A percentile compares a stretch with the other conserved stretches of the same genome.
These are phyloP conservation scores for Rhodocollybia butyracea DNA, from an alignment of 768 basidiomycete genomes.

Conservation along the genomic window DNA sequence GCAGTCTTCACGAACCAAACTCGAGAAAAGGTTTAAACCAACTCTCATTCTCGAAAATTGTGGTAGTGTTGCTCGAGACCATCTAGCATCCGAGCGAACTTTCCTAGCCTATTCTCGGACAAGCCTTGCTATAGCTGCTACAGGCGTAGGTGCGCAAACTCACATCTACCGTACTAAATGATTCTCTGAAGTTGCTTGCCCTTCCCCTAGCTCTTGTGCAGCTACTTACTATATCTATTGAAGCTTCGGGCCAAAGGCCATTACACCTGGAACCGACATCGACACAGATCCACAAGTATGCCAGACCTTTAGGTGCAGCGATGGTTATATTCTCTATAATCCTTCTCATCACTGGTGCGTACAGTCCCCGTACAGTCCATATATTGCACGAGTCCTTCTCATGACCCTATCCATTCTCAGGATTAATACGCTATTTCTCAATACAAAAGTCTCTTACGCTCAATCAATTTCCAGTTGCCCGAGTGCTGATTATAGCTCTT, in stretches of 20 bases:
- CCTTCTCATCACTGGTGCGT: background rate
- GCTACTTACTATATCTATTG: background rate
- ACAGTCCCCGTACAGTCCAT: background rate
- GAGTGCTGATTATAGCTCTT: background rate
- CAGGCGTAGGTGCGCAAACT: conserved; percentile 51
- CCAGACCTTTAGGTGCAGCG: background rate
- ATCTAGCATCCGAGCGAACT: conserved; percentile 61
- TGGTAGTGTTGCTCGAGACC: conserved; percentile 63
- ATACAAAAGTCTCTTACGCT: conserved; percentile 32
- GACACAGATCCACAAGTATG: background rate
- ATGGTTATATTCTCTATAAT: background rate
- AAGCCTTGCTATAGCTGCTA: conserved; percentile 53
- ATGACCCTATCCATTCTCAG: conserved; percentile 5
- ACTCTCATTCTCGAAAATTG: conserved; percentile 42
- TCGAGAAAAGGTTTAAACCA: background rate
- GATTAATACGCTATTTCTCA: conserved; percentile 19
- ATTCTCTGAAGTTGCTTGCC: background rate
- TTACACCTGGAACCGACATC: background rate
- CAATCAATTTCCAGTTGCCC: conserved; percentile 32
- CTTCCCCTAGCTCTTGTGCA: conserved; percentile 1
- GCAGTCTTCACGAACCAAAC: background rate
- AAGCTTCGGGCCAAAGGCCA: background rate
- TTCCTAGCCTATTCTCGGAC: conserved; percentile 66
- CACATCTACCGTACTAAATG: conserved; percentile 1
- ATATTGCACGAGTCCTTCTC: background rate